Evolutionary conservation across 1,284 basidiomycete genomes (phyloP).

Genomic region (Trametes hirsuta): DNA sequence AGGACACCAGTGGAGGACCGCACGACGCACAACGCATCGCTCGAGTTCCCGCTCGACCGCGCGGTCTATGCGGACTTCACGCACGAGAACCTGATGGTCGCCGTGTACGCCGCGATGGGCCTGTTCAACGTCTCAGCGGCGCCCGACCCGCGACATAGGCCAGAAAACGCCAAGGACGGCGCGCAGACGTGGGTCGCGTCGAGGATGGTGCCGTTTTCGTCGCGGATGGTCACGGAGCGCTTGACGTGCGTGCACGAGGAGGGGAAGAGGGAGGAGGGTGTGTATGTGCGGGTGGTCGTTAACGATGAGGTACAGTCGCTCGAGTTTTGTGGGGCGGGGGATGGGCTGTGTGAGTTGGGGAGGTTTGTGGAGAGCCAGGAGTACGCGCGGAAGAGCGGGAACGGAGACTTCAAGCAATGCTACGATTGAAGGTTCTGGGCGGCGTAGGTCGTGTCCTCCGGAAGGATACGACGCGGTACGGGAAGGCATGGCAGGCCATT

Average conservation of each 20-base stretch:
- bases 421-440: slow-evolving; percentile 15
- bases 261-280: slow-evolving; percentile 17
- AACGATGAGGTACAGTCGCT: slow-evolving; percentile 70
- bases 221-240: slow-evolving; percentile 65
- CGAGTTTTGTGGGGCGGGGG: slow-evolving; percentile 57
- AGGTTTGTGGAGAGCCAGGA: slow-evolving; percentile 72
- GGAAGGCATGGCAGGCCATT: too few relatives aligned
- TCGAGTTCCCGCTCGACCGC: slow-evolving; percentile 78
- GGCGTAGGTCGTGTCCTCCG: background rate
- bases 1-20: slow-evolving; percentile 60
- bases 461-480: background rate
- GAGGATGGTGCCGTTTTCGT: slow-evolving; percentile 65
- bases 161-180: slow-evolving; percentile 24
- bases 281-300: slow-evolving; percentile 43
- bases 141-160: slow-evolving; percentile 42
- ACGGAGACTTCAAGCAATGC: slow-evolving; percentile 70
- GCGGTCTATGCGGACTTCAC: slow-evolving; percentile 77
- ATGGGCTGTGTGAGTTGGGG: slow-evolving; percentile 67
- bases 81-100: slow-evolving; percentile 82
- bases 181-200: slow-evolving; percentile 59
- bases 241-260: slow-evolving; percentile 44
- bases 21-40: slow-evolving; percentile 78
- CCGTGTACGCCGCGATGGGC: slow-evolving; percentile 73
- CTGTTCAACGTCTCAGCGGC: slow-evolving; percentile 50
- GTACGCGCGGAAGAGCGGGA: slow-evolving; percentile 65